phyloP scores from a whole-genome alignment of 78 protist genomes.

The Dictyostelium intermedium region DNA sequence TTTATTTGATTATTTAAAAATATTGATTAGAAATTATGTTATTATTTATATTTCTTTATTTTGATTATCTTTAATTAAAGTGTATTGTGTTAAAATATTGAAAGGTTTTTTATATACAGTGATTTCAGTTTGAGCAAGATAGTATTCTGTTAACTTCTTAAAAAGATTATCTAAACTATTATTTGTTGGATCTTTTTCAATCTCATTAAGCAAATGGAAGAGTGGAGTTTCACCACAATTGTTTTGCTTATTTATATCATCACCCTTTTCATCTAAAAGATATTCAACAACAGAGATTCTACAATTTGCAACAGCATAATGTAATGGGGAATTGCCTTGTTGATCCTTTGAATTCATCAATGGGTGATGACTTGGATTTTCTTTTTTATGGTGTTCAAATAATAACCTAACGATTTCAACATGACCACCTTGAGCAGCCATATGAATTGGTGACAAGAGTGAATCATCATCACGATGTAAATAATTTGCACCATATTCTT shows the following conservation, averaged over 20 bases:
- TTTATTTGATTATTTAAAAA: too few relatives aligned
- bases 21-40: too few relatives aligned
- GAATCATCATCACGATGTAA: neutral
- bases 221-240: neutral
- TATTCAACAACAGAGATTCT: neutral
- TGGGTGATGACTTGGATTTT: neutral
- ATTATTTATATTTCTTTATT: too few relatives aligned
- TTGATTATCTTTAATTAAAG: neutral
- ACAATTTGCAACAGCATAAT: neutral
- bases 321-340: neutral
- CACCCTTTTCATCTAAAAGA: neutral
- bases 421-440: slow-evolving; percentile 36
- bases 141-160: neutral
- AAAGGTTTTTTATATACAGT: neutral
- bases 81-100: neutral
- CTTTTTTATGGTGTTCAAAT: neutral
- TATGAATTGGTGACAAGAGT: neutral
- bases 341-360: neutral
- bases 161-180: neutral
- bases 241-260: neutral
- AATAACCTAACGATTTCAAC: neutral
- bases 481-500: neutral
- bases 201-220: neutral
- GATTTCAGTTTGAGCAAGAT: neutral
- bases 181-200: neutral